Evolutionary conservation across 1,284 basidiomycete genomes (phyloP).

Genomic region (Ustilago xerochloae): DNA sequence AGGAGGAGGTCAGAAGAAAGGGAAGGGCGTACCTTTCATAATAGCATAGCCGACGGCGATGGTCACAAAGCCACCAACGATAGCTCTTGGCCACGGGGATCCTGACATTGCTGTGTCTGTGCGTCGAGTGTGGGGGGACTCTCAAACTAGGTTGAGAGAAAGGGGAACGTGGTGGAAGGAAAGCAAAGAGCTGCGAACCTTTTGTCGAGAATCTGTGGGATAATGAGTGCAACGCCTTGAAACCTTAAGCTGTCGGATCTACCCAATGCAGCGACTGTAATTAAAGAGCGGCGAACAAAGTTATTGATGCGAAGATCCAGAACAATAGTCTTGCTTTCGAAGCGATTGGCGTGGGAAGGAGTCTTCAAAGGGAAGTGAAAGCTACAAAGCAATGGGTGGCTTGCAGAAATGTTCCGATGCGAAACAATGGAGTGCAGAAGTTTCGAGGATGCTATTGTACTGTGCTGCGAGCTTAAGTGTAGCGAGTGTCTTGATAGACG

Average conservation of each 20-base stretch:
- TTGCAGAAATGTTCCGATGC: background rate
- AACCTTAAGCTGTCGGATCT: too few species aligned
- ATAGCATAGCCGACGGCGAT: constrained; percentile 53
- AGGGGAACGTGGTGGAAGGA: constrained; percentile 1
- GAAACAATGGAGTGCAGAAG: background rate
- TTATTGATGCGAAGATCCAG: background rate
- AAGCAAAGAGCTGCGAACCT: background rate
- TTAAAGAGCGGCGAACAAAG: too few species aligned
- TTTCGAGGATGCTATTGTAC: too few species aligned
- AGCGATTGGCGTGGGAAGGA: background rate
- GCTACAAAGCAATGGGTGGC: too few species aligned
- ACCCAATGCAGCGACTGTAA: too few species aligned
- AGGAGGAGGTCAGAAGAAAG: background rate
- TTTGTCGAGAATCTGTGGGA: background rate
- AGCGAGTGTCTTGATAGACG: too few species aligned
- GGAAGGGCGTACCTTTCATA: constrained; percentile 55
- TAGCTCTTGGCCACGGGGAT: constrained; percentile 47
- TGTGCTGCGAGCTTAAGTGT: background rate
- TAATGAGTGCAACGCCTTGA: background rate
- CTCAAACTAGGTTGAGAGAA: background rate
- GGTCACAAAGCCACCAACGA: constrained; percentile 38
- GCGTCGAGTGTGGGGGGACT: background rate
- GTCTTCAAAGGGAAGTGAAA: too few species aligned
- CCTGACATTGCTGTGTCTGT: constrained; percentile 20
- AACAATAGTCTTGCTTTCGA: background rate